Base-by-base conservation (phyloP, 176 grass and related monocot species). In the Ensete ventricosum region DNA sequence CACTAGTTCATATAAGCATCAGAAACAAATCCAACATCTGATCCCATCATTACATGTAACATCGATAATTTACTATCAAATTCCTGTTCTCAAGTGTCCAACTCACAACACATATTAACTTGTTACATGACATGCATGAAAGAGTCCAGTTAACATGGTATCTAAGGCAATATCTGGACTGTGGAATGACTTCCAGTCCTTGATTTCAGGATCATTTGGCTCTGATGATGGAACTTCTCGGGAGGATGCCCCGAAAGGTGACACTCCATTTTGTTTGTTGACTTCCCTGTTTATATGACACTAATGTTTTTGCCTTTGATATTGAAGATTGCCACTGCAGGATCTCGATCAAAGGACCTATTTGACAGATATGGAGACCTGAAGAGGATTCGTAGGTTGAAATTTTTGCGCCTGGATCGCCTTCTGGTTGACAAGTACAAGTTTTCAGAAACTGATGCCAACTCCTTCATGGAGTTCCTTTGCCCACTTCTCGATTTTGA, bases 151-250 rank as follows among this genome's bases (percentile, higher is more conserved):
- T 17, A 16, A 14, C 17, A 57, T 16, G 55, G 17, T 16, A 16
- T 57, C 3, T 12, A 16, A 4, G 34, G 34, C 34, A 43, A 43
- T 43, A 43, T 43, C 34, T 43, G 34, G 34, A 43, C 34, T 43
- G 34, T 43, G 5, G n/a, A 60, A 60, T 60, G 57, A 17, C 13
- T 16, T 60, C 57, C n/a, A 13, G 71, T 65, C 19, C 51, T 76
- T 54, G 17, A 57, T 77, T 75, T 49, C 55, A 98, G 94, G 94
- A 98, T 85, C 94, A 98, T 68, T 87, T 98, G 73, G 90, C 90
- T 77, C 67, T 83, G 64, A 98, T 91, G 90, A 98, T 98, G 90
- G 94, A 98, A 81, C 81, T 84, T 55, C 86, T 98, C 6, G 94
- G 94, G 71, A 98, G 91, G 82, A 93, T 98, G 79, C 90, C 90